Evolutionary conservation across 495 filamentous ascomycete genomes (phyloP).

Genomic region (Penicillium dipodomyicola): DNA sequence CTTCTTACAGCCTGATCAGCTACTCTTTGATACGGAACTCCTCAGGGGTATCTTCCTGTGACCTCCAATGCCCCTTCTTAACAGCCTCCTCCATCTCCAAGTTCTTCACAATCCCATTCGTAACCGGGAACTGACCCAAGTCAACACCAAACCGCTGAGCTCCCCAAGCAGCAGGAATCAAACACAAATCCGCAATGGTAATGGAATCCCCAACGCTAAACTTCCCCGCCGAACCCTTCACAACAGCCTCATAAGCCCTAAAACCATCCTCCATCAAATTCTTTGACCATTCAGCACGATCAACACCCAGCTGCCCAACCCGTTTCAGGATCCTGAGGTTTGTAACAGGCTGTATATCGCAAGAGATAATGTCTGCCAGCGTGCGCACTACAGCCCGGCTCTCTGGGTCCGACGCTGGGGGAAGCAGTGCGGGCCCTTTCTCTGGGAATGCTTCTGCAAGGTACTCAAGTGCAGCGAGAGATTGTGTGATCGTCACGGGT

Average conservation of each 20-base stretch:
- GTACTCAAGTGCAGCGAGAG: constrained; percentile 53
- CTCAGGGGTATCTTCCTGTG: constrained; percentile 48
- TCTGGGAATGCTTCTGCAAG: constrained; percentile 47
- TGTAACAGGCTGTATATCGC: constrained; percentile 51
- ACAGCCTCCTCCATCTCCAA: constrained; percentile 41
- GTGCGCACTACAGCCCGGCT: constrained; percentile 41
- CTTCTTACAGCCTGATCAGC: neutral
- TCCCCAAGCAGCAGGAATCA: constrained; percentile 51
- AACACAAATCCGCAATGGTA: constrained; percentile 52
- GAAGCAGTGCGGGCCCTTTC: constrained; percentile 34
- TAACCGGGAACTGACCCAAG: constrained; percentile 38
- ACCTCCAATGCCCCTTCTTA: constrained; percentile 44
- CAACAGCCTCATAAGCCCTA: constrained; percentile 45
- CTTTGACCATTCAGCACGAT: constrained; percentile 37
- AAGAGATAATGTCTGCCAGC: constrained; percentile 46
- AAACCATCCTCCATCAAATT: constrained; percentile 46
- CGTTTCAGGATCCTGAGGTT: constrained; percentile 47
- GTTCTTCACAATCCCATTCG: constrained; percentile 36
- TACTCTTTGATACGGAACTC: constrained; percentile 36
- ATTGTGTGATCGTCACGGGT: constrained; percentile 46
- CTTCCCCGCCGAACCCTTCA: constrained; percentile 33
- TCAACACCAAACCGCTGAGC: constrained; percentile 50
- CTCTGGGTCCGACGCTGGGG: constrained; percentile 29
- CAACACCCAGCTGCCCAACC: constrained; percentile 40
- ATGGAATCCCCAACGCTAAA: constrained; percentile 53